These are phyloP conservation scores for Babesia bigemina DNA, from an alignment of 169 alveolate species.

Conservation along the genomic window DNA sequence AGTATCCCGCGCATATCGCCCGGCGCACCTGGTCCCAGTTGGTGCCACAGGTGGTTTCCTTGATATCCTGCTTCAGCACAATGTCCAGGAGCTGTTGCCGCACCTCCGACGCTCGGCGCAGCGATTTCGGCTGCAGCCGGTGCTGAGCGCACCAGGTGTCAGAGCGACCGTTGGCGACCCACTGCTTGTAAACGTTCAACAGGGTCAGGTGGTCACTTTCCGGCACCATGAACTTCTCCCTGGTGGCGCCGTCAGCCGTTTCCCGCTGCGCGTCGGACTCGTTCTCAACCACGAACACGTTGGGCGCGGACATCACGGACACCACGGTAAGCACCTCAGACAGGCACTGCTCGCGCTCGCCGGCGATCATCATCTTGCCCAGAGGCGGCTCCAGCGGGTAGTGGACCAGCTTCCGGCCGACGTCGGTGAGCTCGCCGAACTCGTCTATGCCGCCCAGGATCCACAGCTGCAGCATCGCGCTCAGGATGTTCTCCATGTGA, in stretches of 20 bases:
- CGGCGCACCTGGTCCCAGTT: constrained; percentile 94
- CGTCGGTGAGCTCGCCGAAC: constrained; percentile 86
- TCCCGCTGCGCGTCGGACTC: constrained; percentile 92
- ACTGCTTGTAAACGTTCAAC: constrained; percentile 96
- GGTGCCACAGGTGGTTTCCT: constrained; percentile 74
- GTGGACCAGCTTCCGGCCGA: constrained; percentile 96
- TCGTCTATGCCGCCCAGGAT: constrained; percentile 93
- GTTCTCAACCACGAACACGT: constrained; percentile 97
- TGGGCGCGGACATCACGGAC: constrained; percentile 97
- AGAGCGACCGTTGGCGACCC: constrained; percentile 89
- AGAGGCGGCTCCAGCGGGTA: constrained; percentile 99
- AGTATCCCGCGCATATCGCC: constrained; percentile 98
- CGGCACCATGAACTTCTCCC: constrained; percentile 98
- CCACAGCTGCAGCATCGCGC: constrained; percentile 98
- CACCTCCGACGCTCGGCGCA: constrained; percentile 79
- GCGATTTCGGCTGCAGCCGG: constrained; percentile 74
- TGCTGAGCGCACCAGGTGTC: constrained; percentile 72
- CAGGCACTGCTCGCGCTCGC: constrained; percentile 83
- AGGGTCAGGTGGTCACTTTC: constrained; percentile 99
- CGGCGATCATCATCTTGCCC: constrained; percentile 94
- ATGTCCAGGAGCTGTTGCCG: constrained; percentile 92
- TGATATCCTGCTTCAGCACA: constrained; percentile 77
- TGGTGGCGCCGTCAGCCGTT: constrained; percentile 88
- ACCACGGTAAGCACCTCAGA: constrained; percentile 96
- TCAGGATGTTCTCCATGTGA: constrained; percentile 94